These are phyloP conservation scores for Debaryomyces coudertii DNA, from an alignment of 1,139 yeast genomes.

Conservation along the genomic window DNA sequence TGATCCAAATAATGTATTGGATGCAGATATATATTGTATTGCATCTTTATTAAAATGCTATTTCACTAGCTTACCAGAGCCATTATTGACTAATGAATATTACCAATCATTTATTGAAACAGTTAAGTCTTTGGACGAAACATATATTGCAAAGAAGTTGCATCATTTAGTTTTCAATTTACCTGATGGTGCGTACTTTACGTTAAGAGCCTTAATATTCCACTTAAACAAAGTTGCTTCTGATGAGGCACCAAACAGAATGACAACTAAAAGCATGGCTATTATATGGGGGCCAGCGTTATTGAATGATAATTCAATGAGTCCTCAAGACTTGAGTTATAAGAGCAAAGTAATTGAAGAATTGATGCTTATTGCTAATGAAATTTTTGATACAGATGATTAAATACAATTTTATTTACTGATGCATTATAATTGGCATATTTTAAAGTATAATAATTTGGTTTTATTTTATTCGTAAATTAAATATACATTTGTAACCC, in stretches of 20 bases:
- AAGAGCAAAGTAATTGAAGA: constrained; percentile 86
- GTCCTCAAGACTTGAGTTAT: constrained; percentile 76
- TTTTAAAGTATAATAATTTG: background rate
- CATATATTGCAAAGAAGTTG: constrained; percentile 68
- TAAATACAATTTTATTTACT: constrained; percentile 14
- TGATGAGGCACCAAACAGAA: constrained; percentile 66
- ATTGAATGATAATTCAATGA: constrained; percentile 63
- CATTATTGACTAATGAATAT: constrained; percentile 61
- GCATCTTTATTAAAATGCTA: constrained; percentile 73
- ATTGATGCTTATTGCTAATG: constrained; percentile 79
- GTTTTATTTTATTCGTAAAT: background rate
- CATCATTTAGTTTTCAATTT: constrained; percentile 87
- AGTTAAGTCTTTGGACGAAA: constrained; percentile 57
- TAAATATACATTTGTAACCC: background rate
- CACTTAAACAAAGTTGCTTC: constrained; percentile 78
- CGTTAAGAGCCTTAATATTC: constrained; percentile 79
- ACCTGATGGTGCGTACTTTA: constrained; percentile 95
- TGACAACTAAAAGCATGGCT: constrained; percentile 78
- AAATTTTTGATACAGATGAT: constrained; percentile 78
- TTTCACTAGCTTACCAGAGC: constrained; percentile 71
- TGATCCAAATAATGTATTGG: constrained; percentile 50
- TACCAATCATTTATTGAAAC: constrained; percentile 69
- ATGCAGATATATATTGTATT: constrained; percentile 73
- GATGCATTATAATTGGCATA: background rate
- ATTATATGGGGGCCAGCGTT: constrained; percentile 95